Evolutionary conservation across 1,284 basidiomycete genomes (phyloP), one percentile per base, ranked within the genome.

Genomic region (Schizophyllum commune): DNA sequence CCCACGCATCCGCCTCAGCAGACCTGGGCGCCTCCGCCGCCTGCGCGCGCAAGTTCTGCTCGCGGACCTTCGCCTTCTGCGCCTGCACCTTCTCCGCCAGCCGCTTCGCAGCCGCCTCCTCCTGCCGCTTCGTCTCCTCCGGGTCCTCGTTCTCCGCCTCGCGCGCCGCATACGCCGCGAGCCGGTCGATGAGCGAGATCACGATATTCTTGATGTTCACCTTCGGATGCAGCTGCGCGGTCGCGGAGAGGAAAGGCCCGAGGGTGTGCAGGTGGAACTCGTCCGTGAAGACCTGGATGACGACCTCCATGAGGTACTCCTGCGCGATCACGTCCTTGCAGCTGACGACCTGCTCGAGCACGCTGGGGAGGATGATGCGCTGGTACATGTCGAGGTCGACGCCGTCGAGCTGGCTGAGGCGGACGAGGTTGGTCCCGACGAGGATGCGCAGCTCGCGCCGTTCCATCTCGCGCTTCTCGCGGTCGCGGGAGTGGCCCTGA

Each of bases 151-250:
- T 94, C 76, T 97, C 95, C 0, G 94, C 93, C 74, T 97, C 94
- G 4, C 94, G 84, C 0, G 94, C 94, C 33, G 95, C 95, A 68
- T 95, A 97, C 0, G 92, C 87, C 0, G 95, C 96, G 6, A 98
- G 78, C n/a, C 95, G 85, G 74, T 98, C 96, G 67, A 98, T 96
- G 39, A 98, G 82, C 0, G 95, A 91, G 62, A 97, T 98, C 61
- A 97, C 95, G 66, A 98, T 97, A 65, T 89, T 84, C 75, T 98
- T 98, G 78, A 98, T 96, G 75, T 96, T 96, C 67, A 98, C 95
- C 70, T 95, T 92, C 27, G 94, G 93, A 71, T 97, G 94, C 0
- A 98, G 82, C 69, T 95, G 93, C 0, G 95, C 94, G 0, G 94
- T 96, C 0, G 95, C 92, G 1, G 91, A 91, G 15, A 98, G 83